These are phyloP conservation scores for Pythium phragmitis DNA, from an alignment of 352 stramenopile species.

Conservation along the genomic window DNA sequence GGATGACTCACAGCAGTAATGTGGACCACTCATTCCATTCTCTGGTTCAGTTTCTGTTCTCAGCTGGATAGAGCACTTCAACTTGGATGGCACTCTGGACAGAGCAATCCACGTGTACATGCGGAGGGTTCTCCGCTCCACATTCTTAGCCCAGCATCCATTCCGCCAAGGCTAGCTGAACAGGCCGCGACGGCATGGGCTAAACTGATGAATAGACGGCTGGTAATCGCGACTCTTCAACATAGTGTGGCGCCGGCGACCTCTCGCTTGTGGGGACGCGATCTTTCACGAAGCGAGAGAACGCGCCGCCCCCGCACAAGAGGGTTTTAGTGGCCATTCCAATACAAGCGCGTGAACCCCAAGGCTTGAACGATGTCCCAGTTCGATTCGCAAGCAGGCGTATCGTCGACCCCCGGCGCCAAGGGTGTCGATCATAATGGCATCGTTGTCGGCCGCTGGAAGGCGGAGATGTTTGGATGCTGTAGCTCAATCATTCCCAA, in stretches of 20 bases:
- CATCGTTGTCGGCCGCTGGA: constrained; percentile 36
- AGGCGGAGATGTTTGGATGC: constrained; percentile 30
- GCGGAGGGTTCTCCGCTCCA: too few species aligned
- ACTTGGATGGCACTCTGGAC: too few species aligned
- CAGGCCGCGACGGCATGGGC: too few species aligned
- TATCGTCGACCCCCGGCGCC: constrained; percentile 19
- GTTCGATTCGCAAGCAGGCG: constrained; percentile 7
- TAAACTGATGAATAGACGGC: too few species aligned
- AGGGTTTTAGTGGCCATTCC: too few species aligned
- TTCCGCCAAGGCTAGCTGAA: too few species aligned
- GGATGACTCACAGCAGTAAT: not conserved
- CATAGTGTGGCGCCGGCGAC: not conserved
- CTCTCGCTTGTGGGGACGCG: not conserved
- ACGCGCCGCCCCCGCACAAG: not conserved
- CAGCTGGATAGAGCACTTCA: too few species aligned
- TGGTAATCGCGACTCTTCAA: not conserved
- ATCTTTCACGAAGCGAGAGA: not conserved
- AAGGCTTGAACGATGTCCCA: not conserved
- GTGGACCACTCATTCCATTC: too few species aligned
- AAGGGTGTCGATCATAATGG: constrained; percentile 34
- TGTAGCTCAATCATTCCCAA: constrained; percentile 26
- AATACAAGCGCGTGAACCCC: constrained; percentile 7
- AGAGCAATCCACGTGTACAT: too few species aligned
- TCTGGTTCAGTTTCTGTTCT: too few species aligned
- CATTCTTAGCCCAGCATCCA: too few species aligned